A percentile compares a stretch with the other conserved stretches of the same genome.
Conservation (phyloP, 164 flowering plant species). For the Chimonanthus salicifolius region DNA sequence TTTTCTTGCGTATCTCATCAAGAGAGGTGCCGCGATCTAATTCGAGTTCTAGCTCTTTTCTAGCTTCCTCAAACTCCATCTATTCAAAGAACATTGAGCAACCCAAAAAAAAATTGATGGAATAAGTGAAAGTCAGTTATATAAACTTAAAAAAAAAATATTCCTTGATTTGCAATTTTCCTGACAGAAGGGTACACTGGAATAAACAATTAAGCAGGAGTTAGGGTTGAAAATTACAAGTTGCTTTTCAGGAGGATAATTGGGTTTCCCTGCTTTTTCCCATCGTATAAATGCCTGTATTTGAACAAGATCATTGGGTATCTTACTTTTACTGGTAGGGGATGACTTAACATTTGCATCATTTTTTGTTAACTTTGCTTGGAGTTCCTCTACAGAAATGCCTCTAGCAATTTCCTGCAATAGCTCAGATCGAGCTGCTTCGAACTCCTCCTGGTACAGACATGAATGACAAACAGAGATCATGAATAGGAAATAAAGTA, state of each 20-base stretch:
- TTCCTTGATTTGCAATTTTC: background rate
- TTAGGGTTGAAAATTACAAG: slow-evolving; percentile 34
- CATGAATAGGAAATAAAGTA: too few relatives aligned
- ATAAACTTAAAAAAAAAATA: background rate
- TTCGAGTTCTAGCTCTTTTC: slow-evolving; percentile 58
- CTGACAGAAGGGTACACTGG: background rate
- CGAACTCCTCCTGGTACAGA: slow-evolving; percentile 66
- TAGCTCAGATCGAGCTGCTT: slow-evolving; percentile 87
- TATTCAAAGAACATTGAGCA: slow-evolving; percentile 16
- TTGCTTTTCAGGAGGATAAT: slow-evolving; percentile 59
- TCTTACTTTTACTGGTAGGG: slow-evolving; percentile 8
- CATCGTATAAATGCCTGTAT: slow-evolving; percentile 71
- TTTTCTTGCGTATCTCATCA: slow-evolving; percentile 56
- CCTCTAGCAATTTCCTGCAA: slow-evolving; percentile 74
- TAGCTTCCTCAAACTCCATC: slow-evolving; percentile 78
- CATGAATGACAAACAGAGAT: background rate
- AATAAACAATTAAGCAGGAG: background rate
- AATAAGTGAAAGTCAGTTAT: background rate
- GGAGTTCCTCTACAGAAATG: slow-evolving; percentile 56
- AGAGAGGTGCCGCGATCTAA: slow-evolving; percentile 57
- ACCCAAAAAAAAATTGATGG: background rate
- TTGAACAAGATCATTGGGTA: slow-evolving; percentile 71
- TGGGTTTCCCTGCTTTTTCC: slow-evolving; percentile 90
- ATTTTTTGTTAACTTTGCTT: slow-evolving; percentile 45
- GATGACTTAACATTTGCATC: slow-evolving; percentile 30